These are phyloP conservation scores for Malus fusca DNA, from an alignment of 306 rosid species.

Conservation along the genomic window DNA sequence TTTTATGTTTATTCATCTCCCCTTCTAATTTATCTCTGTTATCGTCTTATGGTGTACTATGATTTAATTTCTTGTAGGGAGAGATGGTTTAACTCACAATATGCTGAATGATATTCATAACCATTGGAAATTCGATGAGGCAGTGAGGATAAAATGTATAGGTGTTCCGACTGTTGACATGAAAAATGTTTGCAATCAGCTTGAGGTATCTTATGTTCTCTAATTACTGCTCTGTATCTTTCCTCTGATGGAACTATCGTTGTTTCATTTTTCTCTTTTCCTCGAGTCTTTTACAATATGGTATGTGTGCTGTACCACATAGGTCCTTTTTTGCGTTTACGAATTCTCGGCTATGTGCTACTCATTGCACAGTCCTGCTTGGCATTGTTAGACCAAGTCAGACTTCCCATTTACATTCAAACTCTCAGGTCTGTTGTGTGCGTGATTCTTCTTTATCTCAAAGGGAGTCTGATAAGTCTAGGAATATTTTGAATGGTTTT, in stretches of 20 bases:
- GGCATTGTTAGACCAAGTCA: too few species aligned
- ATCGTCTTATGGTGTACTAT: not conserved
- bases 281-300: not conserved
- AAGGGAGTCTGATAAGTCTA: too few species aligned
- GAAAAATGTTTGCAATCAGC: constrained; percentile 75
- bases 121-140: constrained; percentile 75
- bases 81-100: constrained; percentile 95
- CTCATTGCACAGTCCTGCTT: not conserved
- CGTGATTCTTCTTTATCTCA: too few species aligned
- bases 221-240: constrained; percentile 2
- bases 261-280: not conserved
- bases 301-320: not conserved
- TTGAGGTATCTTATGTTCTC: constrained; percentile 45
- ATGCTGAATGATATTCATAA: constrained; percentile 82
- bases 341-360: not conserved
- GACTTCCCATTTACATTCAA: too few species aligned
- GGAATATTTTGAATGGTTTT: not conserved
- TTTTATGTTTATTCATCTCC: not conserved
- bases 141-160: constrained; percentile 78
- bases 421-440: too few species aligned
- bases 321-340: not conserved
- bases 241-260: not conserved
- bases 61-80: constrained; percentile 40
- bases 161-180: constrained; percentile 95
- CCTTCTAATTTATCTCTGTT: not conserved